Conservation (phyloP, 441 rosid genomes). For the Erodium texanum region DNA sequence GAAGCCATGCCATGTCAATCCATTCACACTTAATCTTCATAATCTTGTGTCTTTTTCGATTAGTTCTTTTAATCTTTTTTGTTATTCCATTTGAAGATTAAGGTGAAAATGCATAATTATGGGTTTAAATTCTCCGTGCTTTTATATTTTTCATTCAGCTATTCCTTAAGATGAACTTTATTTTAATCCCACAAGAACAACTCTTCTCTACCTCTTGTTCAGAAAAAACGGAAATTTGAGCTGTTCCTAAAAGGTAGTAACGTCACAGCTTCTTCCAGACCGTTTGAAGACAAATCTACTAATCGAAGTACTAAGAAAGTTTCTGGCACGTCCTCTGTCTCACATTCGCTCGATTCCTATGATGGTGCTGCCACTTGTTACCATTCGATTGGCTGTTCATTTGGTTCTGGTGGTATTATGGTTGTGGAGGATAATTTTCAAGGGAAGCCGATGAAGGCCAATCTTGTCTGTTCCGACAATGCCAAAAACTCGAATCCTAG, state of each 20-base stretch:
- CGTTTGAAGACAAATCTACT: slow-evolving; percentile 18
- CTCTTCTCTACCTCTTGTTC: slow-evolving; percentile 30
- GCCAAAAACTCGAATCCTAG: no score
- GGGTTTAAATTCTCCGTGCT: no score
- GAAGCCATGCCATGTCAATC: no score
- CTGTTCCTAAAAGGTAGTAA: slow-evolving; percentile 12
- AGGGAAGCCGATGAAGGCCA: slow-evolving; percentile 8
- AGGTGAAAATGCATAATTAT: no score
- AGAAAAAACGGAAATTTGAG: slow-evolving; percentile 34
- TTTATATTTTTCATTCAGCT: no score
- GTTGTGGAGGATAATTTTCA: slow-evolving; percentile 11
- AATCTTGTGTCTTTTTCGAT: no score
- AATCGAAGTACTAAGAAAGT: slow-evolving; percentile 20
- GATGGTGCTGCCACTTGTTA: slow-evolving; percentile 11
- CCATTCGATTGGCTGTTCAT: background rate
- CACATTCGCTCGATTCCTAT: slow-evolving; percentile 9
- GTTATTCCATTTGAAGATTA: no score
- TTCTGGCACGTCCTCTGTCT: slow-evolving; percentile 8
- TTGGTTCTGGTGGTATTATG: slow-evolving; percentile 13
- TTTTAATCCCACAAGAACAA: no score
- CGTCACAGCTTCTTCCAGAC: slow-evolving; percentile 16
- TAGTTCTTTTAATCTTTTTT: no score
- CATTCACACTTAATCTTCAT: no score
- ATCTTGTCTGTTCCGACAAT: background rate
- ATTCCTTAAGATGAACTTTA: no score